A percentile compares a stretch with the other conserved stretches of the same genome.
phyloP scores from a whole-genome alignment of 768 basidiomycete genomes.

The Termitomyces sp. region DNA sequence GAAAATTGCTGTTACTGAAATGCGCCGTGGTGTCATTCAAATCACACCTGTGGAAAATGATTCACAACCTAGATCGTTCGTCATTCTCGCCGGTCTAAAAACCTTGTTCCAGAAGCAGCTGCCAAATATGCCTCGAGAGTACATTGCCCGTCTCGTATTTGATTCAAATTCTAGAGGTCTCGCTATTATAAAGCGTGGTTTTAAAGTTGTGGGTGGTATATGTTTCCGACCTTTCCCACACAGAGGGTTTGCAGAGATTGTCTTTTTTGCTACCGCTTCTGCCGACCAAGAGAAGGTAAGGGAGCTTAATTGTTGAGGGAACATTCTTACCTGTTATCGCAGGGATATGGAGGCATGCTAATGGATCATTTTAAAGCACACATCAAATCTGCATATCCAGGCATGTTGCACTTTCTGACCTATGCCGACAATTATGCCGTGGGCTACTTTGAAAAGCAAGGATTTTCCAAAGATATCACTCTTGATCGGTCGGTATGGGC shows the following conservation, averaged over 20 bases:
- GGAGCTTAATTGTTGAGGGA: slow-evolving; percentile 7
- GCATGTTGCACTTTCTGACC: slow-evolving; percentile 92
- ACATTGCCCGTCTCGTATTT: slow-evolving; percentile 93
- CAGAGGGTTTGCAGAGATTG: slow-evolving; percentile 94
- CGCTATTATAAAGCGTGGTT: slow-evolving; percentile 92
- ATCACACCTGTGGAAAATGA: slow-evolving; percentile 86
- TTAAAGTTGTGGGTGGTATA: slow-evolving; percentile 96
- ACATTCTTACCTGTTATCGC: slow-evolving; percentile 2
- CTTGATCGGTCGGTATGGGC: slow-evolving; percentile 92
- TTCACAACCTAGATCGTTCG: slow-evolving; percentile 62
- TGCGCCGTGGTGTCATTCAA: slow-evolving; percentile 77
- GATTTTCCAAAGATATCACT: slow-evolving; percentile 95
- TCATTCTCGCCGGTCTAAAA: slow-evolving; percentile 92
- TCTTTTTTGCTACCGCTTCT: slow-evolving; percentile 96
- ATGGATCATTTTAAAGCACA: slow-evolving; percentile 99
- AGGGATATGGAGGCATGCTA: slow-evolving; percentile 97
- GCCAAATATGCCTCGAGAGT: slow-evolving; percentile 98
- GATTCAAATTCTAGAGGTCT: slow-evolving; percentile 90
- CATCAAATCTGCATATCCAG: slow-evolving; percentile 75
- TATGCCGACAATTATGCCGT: slow-evolving; percentile 99
- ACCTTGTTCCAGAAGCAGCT: slow-evolving; percentile 96
- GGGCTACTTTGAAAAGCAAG: slow-evolving; percentile 99
- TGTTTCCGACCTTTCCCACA: slow-evolving; percentile 96
- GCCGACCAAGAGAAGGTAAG: slow-evolving; percentile 94
- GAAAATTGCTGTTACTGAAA: slow-evolving; percentile 75